Base-by-base conservation (phyloP, 2,329 filamentous ascomycete species). In the Diaporthe citrichinensis region DNA sequence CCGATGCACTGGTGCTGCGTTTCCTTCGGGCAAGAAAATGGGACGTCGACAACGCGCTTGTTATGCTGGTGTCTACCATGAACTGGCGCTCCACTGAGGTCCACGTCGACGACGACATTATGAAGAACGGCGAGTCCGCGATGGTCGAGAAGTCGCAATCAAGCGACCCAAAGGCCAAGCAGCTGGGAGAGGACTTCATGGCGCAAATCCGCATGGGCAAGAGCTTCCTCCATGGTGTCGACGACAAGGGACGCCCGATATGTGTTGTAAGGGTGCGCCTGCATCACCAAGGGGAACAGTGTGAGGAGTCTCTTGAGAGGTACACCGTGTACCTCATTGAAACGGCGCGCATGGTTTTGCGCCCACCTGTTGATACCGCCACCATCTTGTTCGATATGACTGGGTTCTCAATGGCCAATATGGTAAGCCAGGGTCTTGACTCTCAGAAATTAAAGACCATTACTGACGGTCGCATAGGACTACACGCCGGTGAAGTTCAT, bases 401-500 rank as follows among this genome's bases (percentile, higher is more conserved):
- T 10, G 92, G 93, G 77, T 98, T 98, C 84, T 94, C 94, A 25
- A 89, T 98, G 86, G 93, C 96, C 23, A 99, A 99, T 85, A 98
- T 99, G 97, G 92, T 93, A 85, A 81, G 87, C 80, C 23, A 23
- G 2, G 1, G 15, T 7, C 31, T 25, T n/a, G 7, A 31, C 31
- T 39, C 17, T 10, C 36, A 20, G 39, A 20, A 2, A 9, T n/a
- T 17, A 31, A 36, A 49, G 17, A 12, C 20, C 25, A 4, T 25
- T 9, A 7, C 51, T 36, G 14, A 78, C 72, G 49, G 80, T 81
- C 49, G 83, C 75, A 46, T 74, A 93, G 92, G 97, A 99, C 84
- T 98, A 98, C 83, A 91, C 94, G 0, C 96, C 97, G 1, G 95
- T 99, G 74, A 99, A 98, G 82, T 99, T 98, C 86, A 98, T 99